Evolutionary conservation across 441 rosid genomes (phyloP), one percentile per base, ranked within the genome.

Genomic region (Breynia disticha): DNA sequence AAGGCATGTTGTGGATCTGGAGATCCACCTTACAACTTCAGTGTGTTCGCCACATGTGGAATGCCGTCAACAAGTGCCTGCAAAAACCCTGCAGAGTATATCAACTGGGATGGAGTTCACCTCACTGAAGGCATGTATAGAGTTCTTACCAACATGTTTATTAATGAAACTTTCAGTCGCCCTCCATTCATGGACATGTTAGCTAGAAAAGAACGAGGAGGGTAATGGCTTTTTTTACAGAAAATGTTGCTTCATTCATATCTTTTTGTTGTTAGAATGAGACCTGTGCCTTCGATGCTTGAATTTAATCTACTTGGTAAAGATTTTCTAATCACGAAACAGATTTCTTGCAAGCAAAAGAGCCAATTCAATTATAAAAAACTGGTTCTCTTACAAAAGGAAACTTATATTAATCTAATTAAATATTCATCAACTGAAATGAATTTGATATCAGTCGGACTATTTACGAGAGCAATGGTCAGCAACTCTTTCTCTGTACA

Each of bases 51-150:
- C 22, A 72, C 81, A 0, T 91, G 94, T 37, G 96, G 98, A 4
- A 42, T 72, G 18, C 70, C 80, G 48, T 16, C 57, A 7, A 60
- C 77, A 0, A 75, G 52, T 5, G 73, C 60, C 1, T 87, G 96
- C 59, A 51, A 64, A 6, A 66, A 79, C 15, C 95, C 95, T 38
- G 57, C 69, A n/a, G 69, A 70, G 52, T 79, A 82, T 56, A 78
- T 88, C 48, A 91, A 91, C 52, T 87, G 96, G 98, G 98, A 91
- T 28, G 98, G 98, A 50, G 95, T 91, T 63, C 98, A 91, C 55
- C 80, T 88, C 49, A 87, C 98, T 0, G 98, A 91, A 61, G 94
- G 78, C 1, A 84, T 81, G 95, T 87, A 91, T 17, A 76, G 69
- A 71, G 80, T 73, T 49, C 67, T 87, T 16, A 56, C 87, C 11